A percentile compares a stretch with the other conserved stretches of the same genome.
phyloP scores from a whole-genome alignment of 768 basidiomycete genomes.

The Termitomyces eurrhizus region DNA sequence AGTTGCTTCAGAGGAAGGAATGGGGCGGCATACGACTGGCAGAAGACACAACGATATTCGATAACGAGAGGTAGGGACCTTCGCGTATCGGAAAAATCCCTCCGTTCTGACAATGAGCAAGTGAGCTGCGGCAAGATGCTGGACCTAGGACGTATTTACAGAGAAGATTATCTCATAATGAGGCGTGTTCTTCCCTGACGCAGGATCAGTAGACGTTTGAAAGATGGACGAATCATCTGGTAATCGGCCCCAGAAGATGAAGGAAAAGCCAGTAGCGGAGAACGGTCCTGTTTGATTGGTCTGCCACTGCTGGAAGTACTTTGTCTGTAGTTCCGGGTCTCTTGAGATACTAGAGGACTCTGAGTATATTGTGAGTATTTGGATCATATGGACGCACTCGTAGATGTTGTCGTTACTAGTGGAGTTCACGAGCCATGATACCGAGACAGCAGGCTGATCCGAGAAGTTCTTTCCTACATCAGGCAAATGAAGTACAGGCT shows the following conservation, averaged over 20 bases:
- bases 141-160: constrained; percentile 15
- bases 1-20: not conserved
- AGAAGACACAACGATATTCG: constrained; percentile 4
- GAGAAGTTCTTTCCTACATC: not conserved
- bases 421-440: constrained; percentile 27
- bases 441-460: not conserved
- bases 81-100: not conserved
- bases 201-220: constrained; percentile 20
- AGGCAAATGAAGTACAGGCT: constrained; percentile 22
- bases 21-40: constrained; percentile 3
- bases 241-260: constrained; percentile 26
- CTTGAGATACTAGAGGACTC: not conserved
- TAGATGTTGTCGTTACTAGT: constrained; percentile 21
- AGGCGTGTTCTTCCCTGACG: constrained; percentile 26
- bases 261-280: constrained; percentile 16
- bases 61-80: not conserved
- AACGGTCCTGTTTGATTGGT: constrained; percentile 25
- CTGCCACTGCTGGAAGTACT: constrained; percentile 25
- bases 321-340: constrained; percentile 16
- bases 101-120: constrained; percentile 9
- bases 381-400: not conserved
- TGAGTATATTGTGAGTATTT: not conserved
- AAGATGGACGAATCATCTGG: constrained; percentile 21
- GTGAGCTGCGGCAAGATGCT: not conserved
- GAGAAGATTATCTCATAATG: constrained; percentile 27